A percentile compares a stretch with the other conserved stretches of the same genome.
Conservation (phyloP, 306 rosid species). For the Arachis stenosperma region DNA sequence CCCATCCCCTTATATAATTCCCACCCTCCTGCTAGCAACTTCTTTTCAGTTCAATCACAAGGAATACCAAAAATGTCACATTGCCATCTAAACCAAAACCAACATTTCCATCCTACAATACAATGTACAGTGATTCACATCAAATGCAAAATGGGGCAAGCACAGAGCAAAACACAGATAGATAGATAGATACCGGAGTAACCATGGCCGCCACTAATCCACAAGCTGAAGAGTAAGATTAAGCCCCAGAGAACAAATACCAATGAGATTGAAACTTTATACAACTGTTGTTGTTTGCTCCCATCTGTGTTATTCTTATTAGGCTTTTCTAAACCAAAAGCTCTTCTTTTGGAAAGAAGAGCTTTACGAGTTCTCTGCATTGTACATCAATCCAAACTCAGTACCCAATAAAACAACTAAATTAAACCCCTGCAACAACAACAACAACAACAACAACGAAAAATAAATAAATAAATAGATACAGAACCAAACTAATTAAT, state of each 20-base stretch:
- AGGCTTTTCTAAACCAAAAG: constrained; percentile 31
- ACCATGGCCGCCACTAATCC: constrained; percentile 67
- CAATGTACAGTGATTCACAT: neutral
- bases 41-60: neutral
- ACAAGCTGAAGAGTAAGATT: constrained; percentile 70
- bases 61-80: neutral
- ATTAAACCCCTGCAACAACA: constrained; percentile 38
- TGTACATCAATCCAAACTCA: constrained; percentile 57
- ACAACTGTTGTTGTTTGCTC: constrained; percentile 40
- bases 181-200: constrained; percentile 54
- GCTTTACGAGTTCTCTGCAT: constrained; percentile 88
- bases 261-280: constrained; percentile 70
- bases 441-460: neutral
- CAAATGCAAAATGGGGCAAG: neutral
- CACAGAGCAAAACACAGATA: neutral
- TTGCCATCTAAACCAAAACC: neutral
- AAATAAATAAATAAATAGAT: too few species aligned
- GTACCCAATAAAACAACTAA: neutral
- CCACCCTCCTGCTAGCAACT: too few species aligned
- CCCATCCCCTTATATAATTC: too few species aligned
- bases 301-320: constrained; percentile 34
- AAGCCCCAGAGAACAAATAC: constrained; percentile 74
- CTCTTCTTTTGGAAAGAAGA: constrained; percentile 78
- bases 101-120: neutral
- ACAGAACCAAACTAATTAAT: too few species aligned